A percentile compares a stretch with the other conserved stretches of the same genome.
Conservation (phyloP, 1,139 yeast species). For the Ogataea hybrid region DNA sequence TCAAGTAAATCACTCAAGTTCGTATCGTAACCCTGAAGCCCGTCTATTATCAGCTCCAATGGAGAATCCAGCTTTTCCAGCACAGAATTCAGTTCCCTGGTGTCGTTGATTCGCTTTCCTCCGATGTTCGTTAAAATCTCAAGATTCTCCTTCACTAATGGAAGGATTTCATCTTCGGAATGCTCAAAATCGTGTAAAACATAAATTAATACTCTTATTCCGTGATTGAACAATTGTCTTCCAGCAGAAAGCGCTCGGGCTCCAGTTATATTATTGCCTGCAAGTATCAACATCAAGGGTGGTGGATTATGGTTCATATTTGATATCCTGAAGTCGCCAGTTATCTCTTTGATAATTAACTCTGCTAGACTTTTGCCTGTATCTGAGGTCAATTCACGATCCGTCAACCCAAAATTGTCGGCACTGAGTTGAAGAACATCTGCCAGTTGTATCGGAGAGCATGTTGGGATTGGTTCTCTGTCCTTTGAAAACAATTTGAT, state of each 20-base stretch:
- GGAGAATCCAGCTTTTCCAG: slow-evolving; percentile 59
- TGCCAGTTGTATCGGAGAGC: slow-evolving; percentile 76
- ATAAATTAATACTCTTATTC: slow-evolving; percentile 64
- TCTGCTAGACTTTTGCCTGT: slow-evolving; percentile 68
- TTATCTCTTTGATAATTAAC: slow-evolving; percentile 59
- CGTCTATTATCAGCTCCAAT: no score
- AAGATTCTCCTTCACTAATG: slow-evolving; percentile 41
- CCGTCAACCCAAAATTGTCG: slow-evolving; percentile 52
- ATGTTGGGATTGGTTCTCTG: slow-evolving; percentile 60
- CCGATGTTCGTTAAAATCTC: slow-evolving; percentile 53
- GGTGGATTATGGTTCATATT: slow-evolving; percentile 68
- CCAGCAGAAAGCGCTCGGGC: slow-evolving; percentile 77
- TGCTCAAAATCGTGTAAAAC: slow-evolving; percentile 37
- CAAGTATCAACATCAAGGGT: slow-evolving; percentile 69
- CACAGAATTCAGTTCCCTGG: slow-evolving; percentile 35
- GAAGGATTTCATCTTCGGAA: slow-evolving; percentile 32
- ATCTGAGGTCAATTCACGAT: slow-evolving; percentile 57
- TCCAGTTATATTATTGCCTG: slow-evolving; percentile 76
- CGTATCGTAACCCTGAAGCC: no score
- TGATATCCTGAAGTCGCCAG: slow-evolving; percentile 48
- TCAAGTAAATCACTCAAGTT: no score
- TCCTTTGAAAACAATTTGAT: no score
- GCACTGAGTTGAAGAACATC: slow-evolving; percentile 67
- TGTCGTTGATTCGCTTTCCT: slow-evolving; percentile 46
- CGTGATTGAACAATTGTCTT: slow-evolving; percentile 74